Percentiles rank a stretch among this genome's conserved stretches.
Evolutionary conservation across 306 rosid genomes (phyloP).

Genomic region (Arachis hypogaea): DNA sequence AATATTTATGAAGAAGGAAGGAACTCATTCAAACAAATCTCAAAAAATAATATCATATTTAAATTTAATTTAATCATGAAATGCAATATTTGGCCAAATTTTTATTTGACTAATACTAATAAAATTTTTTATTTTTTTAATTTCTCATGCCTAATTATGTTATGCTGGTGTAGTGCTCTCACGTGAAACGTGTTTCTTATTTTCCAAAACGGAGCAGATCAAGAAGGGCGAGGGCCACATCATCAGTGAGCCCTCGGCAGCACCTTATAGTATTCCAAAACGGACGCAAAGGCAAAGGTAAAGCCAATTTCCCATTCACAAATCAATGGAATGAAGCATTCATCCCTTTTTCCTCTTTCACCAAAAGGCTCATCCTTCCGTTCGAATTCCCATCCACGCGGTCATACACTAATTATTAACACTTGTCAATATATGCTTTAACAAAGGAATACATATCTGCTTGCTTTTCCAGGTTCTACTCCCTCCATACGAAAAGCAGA

Average conservation of each 20-base stretch:
- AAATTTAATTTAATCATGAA: neutral
- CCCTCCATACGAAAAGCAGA: neutral
- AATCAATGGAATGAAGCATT: constrained; percentile 3
- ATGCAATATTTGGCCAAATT: neutral
- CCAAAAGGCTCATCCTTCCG: constrained; percentile 4
- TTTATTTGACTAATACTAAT: no score
- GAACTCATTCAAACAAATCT: no score
- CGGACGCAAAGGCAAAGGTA: constrained; percentile 9
- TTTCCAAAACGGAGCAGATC: neutral
- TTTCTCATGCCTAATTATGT: neutral
- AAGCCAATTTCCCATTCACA: constrained; percentile 28
- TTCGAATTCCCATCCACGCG: constrained; percentile 20
- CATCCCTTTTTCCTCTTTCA: constrained; percentile 21
- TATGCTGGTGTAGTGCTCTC: neutral
- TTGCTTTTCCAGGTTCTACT: neutral
- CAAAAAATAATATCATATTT: no score
- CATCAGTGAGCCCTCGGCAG: neutral
- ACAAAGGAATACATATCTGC: neutral
- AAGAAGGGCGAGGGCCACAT: neutral
- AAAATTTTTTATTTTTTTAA: no score
- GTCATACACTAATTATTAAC: neutral
- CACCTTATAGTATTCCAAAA: constrained; percentile 23
- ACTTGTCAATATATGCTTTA: neutral
- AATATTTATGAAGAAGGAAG: no score
- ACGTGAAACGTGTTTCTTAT: neutral